phyloP scores from a whole-genome alignment of 2,329 filamentous ascomycete species.

The Cyclaneusma minus region DNA sequence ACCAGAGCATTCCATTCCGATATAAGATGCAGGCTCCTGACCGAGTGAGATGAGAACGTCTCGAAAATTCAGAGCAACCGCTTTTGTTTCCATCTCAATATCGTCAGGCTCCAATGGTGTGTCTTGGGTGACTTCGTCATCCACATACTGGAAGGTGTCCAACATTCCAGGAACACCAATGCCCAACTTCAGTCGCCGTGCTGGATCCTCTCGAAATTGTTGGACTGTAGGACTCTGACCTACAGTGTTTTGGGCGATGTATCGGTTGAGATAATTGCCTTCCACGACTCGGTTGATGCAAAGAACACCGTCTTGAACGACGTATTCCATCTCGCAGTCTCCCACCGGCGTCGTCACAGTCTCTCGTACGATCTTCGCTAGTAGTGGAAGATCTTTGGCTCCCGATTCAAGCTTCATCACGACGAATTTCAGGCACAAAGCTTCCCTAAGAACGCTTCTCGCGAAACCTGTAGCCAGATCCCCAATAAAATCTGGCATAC shows the following conservation, averaged over 20 bases:
- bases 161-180: slow-evolving; percentile 9
- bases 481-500: too few species aligned
- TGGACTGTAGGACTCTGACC: too few species aligned
- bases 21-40: slow-evolving; percentile 13
- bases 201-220: too few species aligned
- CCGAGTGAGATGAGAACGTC: slow-evolving; percentile 28
- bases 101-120: slow-evolving; percentile 11
- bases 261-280: too few species aligned
- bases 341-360: too few species aligned
- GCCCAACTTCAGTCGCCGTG: slow-evolving; percentile 2
- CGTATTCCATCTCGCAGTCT: slow-evolving; percentile 11
- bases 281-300: background rate
- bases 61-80: slow-evolving; percentile 26
- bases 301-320: slow-evolving; percentile 4
- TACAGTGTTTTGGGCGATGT: background rate
- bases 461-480: too few species aligned
- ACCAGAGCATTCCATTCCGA: slow-evolving; percentile 12
- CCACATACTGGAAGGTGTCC: slow-evolving; percentile 10
- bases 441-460: too few species aligned
- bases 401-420: too few species aligned
- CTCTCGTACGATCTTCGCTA: too few species aligned
- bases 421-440: too few species aligned
- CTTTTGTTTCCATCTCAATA: slow-evolving; percentile 21
- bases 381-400: too few species aligned
- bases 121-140: slow-evolving; percentile 11